Evolutionary conservation across 306 rosid genomes (phyloP).

Genomic region (Hippophae gyantsensis): DNA sequence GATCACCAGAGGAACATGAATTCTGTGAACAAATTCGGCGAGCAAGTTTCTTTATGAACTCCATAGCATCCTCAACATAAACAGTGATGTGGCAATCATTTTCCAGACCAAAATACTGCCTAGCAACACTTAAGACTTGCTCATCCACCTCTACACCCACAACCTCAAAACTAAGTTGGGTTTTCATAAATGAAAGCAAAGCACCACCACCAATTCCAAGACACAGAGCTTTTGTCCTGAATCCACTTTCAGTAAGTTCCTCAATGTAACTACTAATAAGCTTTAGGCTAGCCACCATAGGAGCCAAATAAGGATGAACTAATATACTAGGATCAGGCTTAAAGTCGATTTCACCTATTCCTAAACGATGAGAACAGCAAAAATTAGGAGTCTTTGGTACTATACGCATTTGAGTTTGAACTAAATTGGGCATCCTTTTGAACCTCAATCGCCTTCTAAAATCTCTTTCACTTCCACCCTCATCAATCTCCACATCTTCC

Average conservation of each 20-base stretch:
- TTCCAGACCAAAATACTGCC: conserved; percentile 53
- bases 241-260: conserved; percentile 31
- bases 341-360: conserved; percentile 40
- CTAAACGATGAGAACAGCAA: conserved; percentile 9
- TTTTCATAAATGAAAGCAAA: conserved; percentile 45
- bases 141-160: conserved; percentile 53
- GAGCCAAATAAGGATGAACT: conserved; percentile 73
- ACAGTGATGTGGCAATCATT: conserved; percentile 31
- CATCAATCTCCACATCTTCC: conserved; percentile 68
- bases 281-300: conserved; percentile 70
- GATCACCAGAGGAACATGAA: conserved; percentile 8
- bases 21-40: background rate
- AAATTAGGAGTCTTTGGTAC: conserved; percentile 23
- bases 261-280: conserved; percentile 32
- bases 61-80: conserved; percentile 43
- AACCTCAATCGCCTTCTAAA: conserved; percentile 86
- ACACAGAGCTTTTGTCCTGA: conserved; percentile 61
- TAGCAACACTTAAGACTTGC: conserved; percentile 58
- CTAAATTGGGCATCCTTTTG: conserved; percentile 73
- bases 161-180: conserved; percentile 58
- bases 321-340: conserved; percentile 41
- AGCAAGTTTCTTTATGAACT: conserved; percentile 32
- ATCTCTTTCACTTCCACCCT: conserved; percentile 32
- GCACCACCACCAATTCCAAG: conserved; percentile 94
- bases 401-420: conserved; percentile 60